Evolutionary conservation across 2,329 filamentous ascomycete species (phyloP).

Genomic region (Hypoxylon sp.): DNA sequence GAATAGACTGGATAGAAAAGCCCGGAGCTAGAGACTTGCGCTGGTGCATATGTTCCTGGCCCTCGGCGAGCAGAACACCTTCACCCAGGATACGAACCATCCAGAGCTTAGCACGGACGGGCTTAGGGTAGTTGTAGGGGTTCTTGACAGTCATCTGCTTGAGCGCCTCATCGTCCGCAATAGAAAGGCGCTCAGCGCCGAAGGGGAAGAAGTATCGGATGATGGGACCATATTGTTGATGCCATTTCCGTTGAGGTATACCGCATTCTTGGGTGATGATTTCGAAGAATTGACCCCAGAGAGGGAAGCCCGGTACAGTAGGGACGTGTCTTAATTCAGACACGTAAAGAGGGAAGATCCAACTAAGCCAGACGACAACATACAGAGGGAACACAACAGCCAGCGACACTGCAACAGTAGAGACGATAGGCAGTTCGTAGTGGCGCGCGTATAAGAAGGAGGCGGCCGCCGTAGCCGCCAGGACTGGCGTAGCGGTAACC

Average conservation of each 20-base stretch:
- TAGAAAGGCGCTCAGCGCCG: conserved; percentile 60
- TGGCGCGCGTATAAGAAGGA: conserved; percentile 48
- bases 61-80: conserved; percentile 60
- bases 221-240: conserved; percentile 58
- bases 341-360: conserved; percentile 60
- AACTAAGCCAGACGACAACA: conserved; percentile 55
- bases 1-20: conserved; percentile 58
- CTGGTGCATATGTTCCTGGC: conserved; percentile 59
- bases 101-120: conserved; percentile 57
- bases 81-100: conserved; percentile 62
- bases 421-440: conserved; percentile 44
- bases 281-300: conserved; percentile 61
- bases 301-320: conserved; percentile 59
- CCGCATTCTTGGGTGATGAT: conserved; percentile 61
- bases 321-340: conserved; percentile 61
- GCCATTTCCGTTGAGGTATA: conserved; percentile 60
- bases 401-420: conserved; percentile 41
- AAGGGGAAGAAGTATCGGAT: conserved; percentile 64
- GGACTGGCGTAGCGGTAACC: conserved; percentile 46
- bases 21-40: conserved; percentile 58
- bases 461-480: conserved; percentile 47
- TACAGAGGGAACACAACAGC: conserved; percentile 51
- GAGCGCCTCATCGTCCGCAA: conserved; percentile 61
- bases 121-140: conserved; percentile 59
- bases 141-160: conserved; percentile 62